Percentiles rank a stretch among this genome's conserved stretches.
Conservation (phyloP, 768 basidiomycete species). For the Filobasidium floriforme region DNA sequence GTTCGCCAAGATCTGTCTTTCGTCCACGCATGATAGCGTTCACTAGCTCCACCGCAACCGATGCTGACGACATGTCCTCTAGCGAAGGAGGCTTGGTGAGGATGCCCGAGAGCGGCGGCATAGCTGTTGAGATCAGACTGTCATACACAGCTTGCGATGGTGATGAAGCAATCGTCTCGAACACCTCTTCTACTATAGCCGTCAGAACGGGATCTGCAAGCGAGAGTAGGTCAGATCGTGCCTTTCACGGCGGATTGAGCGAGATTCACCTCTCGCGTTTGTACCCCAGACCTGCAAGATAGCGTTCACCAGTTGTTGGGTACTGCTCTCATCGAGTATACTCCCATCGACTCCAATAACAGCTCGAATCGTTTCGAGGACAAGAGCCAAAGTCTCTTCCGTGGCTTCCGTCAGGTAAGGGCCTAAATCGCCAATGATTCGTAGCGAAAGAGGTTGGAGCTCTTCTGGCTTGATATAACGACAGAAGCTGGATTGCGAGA, state of each 20-base stretch:
- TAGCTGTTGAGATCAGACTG: constrained; percentile 61
- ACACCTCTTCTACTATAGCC: constrained; percentile 73
- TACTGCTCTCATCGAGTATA: constrained; percentile 50
- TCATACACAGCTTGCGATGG: constrained; percentile 38
- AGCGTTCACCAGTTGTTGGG: constrained; percentile 59
- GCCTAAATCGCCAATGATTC: constrained; percentile 71
- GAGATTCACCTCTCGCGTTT: constrained; percentile 66
- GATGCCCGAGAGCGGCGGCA: constrained; percentile 64
- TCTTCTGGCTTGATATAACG: constrained; percentile 53
- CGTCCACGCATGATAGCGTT: constrained; percentile 65
- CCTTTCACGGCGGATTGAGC: not conserved
- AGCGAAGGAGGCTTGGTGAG: constrained; percentile 51
- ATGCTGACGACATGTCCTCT: constrained; percentile 64
- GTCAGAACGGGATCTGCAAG: constrained; percentile 74
- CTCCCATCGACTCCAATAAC: constrained; percentile 66
- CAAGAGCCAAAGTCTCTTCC: constrained; percentile 79
- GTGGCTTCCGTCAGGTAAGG: constrained; percentile 72
- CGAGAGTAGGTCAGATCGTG: not conserved
- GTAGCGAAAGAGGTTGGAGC: constrained; percentile 58
- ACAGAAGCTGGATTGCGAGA: constrained; percentile 44
- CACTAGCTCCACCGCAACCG: constrained; percentile 74
- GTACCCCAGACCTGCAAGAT: constrained; percentile 75
- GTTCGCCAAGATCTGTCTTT: constrained; percentile 60
- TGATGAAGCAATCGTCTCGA: constrained; percentile 54
- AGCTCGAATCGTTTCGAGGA: constrained; percentile 75